Base-by-base conservation (phyloP, 768 basidiomycete genomes). In the Suillus ampliporus region DNA sequence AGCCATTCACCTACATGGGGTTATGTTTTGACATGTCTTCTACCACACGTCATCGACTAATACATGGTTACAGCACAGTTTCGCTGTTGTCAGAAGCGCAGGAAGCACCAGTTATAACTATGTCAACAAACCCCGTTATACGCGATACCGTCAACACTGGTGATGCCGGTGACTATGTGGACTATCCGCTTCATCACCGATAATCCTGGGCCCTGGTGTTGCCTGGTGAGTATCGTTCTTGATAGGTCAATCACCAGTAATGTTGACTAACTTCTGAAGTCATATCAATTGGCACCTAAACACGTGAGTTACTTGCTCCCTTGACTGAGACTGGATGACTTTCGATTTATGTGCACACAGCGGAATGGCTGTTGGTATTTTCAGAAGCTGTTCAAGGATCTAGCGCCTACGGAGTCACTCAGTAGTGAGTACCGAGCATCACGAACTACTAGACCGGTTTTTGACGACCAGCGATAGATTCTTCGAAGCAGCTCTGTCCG, bases 1-100 rank as follows among this genome's bases (percentile, higher is more conserved):
- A 40, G 66, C 64, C 17, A 70, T 70, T 47, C 64, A 70, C 44
- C 51, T 65, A 1, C 69, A 68, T 26, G 69, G 61, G 21, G 67
- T n/a, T 68, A 48, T 14, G 69, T 57, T 37, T 48, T 17, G 23
- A 26, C 4, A 26, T 26, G 2, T 4, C 8, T 26, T 26, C 8
- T 26, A 26, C 15, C 4, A 26, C 23, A 26, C 23, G 15, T 15
- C 11, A 9, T 28, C 13, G 21, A 47, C 47, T 17, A 26, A 47
- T 7, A 47, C 7, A 14, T 47, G 15, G 47, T 26, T 26, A 47
- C 8, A 26, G 23, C 48, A 50, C 14, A 50, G 17, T 17, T 31
- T 31, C 31, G 31, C 31, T 6, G 31, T 31, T 6, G 6, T 31
- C 31, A 31, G 31, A 31, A 31, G 31, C 31, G 31, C 31, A 3